Evolutionary conservation across 352 stramenopile genomes (phyloP).

Genomic region (Aphanomyces astaci): DNA sequence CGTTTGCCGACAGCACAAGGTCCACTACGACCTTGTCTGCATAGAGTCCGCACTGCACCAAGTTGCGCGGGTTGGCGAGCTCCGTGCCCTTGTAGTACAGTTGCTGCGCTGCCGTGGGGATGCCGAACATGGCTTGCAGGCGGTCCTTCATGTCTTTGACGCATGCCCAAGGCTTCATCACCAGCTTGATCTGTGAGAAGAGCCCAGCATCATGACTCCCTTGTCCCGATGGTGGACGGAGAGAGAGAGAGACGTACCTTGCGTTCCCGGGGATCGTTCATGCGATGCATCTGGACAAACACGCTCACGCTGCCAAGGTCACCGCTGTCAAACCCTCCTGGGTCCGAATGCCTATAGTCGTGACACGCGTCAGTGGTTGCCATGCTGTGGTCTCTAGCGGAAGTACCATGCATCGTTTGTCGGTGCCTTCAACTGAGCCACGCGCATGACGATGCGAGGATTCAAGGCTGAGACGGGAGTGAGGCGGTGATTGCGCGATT

Average conservation of each 20-base stretch:
- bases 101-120: constrained; percentile 68
- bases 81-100: constrained; percentile 75
- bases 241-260: background rate
- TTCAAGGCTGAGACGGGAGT: background rate
- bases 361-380: background rate
- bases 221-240: background rate
- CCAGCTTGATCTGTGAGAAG: constrained; percentile 58
- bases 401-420: background rate
- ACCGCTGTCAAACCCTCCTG: constrained; percentile 6
- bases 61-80: constrained; percentile 74
- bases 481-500: background rate
- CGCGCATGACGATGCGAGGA: background rate
- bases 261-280: constrained; percentile 13
- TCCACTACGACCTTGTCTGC: constrained; percentile 71
- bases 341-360: constrained; percentile 7
- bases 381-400: background rate
- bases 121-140: constrained; percentile 75
- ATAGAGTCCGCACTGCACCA: constrained; percentile 79
- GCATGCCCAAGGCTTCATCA: constrained; percentile 63
- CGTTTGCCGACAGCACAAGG: constrained; percentile 39
- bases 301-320: constrained; percentile 18
- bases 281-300: constrained; percentile 14
- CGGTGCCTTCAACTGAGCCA: constrained; percentile 1
- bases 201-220: too few species aligned
- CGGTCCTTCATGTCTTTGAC: constrained; percentile 84